Conservation (phyloP, 805 yeast species). For the Starmerella bacillaris region DNA sequence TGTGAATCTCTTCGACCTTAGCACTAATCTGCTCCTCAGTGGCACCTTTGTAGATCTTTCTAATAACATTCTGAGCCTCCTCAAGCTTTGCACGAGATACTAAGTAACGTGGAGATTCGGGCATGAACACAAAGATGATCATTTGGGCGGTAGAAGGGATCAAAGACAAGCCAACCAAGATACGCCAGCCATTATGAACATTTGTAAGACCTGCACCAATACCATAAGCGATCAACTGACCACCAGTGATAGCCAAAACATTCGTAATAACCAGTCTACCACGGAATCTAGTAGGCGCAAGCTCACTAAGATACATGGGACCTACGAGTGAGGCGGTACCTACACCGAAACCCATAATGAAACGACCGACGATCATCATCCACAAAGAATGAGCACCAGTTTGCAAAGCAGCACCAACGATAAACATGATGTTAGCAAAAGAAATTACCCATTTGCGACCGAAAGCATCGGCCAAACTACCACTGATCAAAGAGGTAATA, state of each 20-base stretch:
- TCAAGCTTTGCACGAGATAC: conserved; percentile 51
- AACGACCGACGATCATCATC: conserved; percentile 84
- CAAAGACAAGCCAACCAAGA: conserved; percentile 75
- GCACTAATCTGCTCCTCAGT: conserved; percentile 45
- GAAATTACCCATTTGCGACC: conserved; percentile 78
- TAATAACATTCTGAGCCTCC: conserved; percentile 48
- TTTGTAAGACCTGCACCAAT: conserved; percentile 41
- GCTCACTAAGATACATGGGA: conserved; percentile 81
- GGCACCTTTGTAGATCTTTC: conserved; percentile 44
- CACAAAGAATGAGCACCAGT: conserved; percentile 64
- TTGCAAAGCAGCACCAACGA: conserved; percentile 73
- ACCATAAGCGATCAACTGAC: conserved; percentile 86
- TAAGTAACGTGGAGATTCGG: conserved; percentile 88
- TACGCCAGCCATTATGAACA: conserved; percentile 78
- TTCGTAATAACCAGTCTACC: conserved; percentile 82
- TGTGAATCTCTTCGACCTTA: conserved; percentile 39
- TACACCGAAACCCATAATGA: conserved; percentile 89
- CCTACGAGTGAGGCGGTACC: conserved; percentile 88
- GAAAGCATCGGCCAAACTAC: conserved; percentile 57
- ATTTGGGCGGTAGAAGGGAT: conserved; percentile 72
- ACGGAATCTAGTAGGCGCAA: conserved; percentile 81
- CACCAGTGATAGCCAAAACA: conserved; percentile 81
- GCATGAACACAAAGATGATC: conserved; percentile 61
- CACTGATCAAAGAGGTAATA: conserved; percentile 61
- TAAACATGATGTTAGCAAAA: conserved; percentile 63